phyloP scores from a whole-genome alignment of 2,329 filamentous ascomycete genomes.

The Mollisia scopiformis region DNA sequence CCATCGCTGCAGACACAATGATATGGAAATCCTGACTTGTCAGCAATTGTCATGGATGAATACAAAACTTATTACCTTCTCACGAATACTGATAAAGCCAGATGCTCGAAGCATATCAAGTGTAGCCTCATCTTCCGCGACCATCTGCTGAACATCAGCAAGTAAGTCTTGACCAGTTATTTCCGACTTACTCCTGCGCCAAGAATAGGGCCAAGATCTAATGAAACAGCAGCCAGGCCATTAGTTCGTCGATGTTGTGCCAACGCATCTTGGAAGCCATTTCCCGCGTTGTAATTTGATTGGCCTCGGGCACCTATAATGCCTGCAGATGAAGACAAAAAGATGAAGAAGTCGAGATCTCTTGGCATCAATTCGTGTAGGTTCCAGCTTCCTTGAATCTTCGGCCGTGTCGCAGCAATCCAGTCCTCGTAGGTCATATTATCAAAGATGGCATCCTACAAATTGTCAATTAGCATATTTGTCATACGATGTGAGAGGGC shows the following conservation, averaged over 20 bases:
- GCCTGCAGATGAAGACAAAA: constrained; percentile 13
- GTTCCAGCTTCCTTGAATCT: constrained; percentile 32
- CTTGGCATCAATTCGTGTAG: constrained; percentile 18
- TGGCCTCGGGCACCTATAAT: constrained; percentile 30
- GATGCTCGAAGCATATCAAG: constrained; percentile 52
- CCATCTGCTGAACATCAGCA: constrained; percentile 40
- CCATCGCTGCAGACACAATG: constrained; percentile 51
- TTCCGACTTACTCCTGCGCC: constrained; percentile 6
- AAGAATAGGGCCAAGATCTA: constrained; percentile 20
- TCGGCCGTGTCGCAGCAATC: constrained; percentile 38
- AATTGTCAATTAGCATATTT: not conserved
- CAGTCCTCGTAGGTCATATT: constrained; percentile 43
- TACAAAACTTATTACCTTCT: constrained; percentile 4
- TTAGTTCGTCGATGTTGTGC: constrained; percentile 17
- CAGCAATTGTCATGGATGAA: not conserved
- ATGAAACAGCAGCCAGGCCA: constrained; percentile 14
- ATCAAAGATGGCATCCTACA: constrained; percentile 17
- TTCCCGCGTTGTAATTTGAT: constrained; percentile 36
- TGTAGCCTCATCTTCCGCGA: constrained; percentile 50
- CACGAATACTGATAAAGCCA: constrained; percentile 57
- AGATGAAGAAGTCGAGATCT: constrained; percentile 40
- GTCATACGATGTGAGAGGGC: not conserved
- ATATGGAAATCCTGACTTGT: constrained; percentile 26
- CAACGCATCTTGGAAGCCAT: constrained; percentile 31
- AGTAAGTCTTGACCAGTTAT: not conserved